phyloP scores from a whole-genome alignment of 192 early-diverging fungal genomes.

The Backusella sp. region DNA sequence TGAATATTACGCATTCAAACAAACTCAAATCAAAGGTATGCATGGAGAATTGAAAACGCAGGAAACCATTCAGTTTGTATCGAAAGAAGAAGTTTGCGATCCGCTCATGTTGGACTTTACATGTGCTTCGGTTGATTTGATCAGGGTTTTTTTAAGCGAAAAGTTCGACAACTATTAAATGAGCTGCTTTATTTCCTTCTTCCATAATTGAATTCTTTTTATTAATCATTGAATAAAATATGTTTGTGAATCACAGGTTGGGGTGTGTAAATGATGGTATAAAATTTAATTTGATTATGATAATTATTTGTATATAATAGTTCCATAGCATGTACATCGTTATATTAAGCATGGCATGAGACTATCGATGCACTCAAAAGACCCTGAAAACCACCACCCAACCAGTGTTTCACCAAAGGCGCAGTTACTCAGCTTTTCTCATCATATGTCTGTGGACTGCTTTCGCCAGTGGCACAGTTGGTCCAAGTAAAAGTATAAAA shows the following conservation, averaged over 20 bases:
- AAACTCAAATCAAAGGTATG: neutral
- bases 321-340: too few species aligned
- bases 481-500: conserved; percentile 26
- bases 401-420: neutral
- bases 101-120: neutral
- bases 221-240: neutral
- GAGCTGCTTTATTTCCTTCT: neutral
- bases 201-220: neutral
- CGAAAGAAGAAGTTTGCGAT: neutral
- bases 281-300: too few species aligned
- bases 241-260: neutral
- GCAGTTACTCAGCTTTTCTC: neutral
- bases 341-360: too few species aligned
- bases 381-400: neutral
- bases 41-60: neutral
- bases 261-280: too few species aligned
- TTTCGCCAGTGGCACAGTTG: neutral
- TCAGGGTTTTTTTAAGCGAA: neutral
- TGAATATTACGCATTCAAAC: neutral
- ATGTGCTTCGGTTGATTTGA: too few species aligned
- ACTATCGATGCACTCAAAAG: neutral
- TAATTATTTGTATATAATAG: too few species aligned
- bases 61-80: neutral
- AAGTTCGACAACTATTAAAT: neutral
- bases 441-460: neutral